These are phyloP conservation scores for Pythium rhizo-oryzae DNA, from an alignment of 352 stramenopile genomes.

Conservation along the genomic window DNA sequence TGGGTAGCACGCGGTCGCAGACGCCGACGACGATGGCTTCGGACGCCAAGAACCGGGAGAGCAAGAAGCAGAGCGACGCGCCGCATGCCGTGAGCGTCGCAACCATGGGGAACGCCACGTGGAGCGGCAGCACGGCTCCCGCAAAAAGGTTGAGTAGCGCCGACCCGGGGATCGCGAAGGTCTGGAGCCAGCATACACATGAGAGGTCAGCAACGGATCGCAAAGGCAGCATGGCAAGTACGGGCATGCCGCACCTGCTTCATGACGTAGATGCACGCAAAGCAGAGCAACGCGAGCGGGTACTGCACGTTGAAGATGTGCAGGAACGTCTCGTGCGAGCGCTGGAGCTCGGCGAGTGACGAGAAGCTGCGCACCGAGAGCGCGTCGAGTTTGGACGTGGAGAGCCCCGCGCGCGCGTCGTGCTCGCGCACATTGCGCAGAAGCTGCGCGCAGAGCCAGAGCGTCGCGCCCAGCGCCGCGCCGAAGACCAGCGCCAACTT, in stretches of 20 bases:
- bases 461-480: slow-evolving; percentile 31
- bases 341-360: slow-evolving; percentile 62
- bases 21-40: slow-evolving; percentile 59
- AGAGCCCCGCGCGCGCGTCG: slow-evolving; percentile 41
- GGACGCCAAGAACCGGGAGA: slow-evolving; percentile 66
- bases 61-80: slow-evolving; percentile 70
- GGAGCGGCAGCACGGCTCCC: slow-evolving; percentile 61
- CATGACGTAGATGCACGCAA: slow-evolving; percentile 74
- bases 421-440: slow-evolving; percentile 50
- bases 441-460: slow-evolving; percentile 44
- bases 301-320: slow-evolving; percentile 67
- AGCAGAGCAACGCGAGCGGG: slow-evolving; percentile 66
- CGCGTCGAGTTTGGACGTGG: slow-evolving; percentile 51
- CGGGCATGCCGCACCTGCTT: slow-evolving; percentile 75
- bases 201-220: background rate
- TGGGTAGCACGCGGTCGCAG: slow-evolving; percentile 61
- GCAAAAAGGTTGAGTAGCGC: slow-evolving; percentile 79
- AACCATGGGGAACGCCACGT: slow-evolving; percentile 70
- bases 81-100: slow-evolving; percentile 66
- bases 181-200: slow-evolving; percentile 46
- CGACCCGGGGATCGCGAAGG: slow-evolving; percentile 82
- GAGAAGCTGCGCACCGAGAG: slow-evolving; percentile 64
- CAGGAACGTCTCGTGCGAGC: slow-evolving; percentile 57
- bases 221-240: background rate
- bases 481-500: slow-evolving; percentile 57